Conservation (phyloP, 768 basidiomycete genomes). For the Tulasnella sp. region DNA sequence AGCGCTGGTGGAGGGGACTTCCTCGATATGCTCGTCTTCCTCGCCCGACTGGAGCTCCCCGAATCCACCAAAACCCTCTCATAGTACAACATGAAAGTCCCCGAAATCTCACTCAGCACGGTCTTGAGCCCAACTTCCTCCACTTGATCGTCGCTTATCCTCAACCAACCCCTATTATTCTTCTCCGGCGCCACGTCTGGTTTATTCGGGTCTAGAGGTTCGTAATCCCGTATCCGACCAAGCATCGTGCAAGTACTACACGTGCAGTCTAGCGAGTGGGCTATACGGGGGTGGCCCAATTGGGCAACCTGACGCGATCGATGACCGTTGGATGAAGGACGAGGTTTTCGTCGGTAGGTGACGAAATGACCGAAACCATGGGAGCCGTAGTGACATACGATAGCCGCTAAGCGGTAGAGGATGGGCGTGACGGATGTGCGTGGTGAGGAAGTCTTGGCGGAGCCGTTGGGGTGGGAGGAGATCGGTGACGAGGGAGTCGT, state of each 20-base stretch:
- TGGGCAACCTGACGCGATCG: background rate
- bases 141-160: constrained; percentile 83
- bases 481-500: constrained; percentile 66
- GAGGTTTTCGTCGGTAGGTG: constrained; percentile 81
- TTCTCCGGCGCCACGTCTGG: constrained; percentile 4
- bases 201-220: background rate
- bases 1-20: background rate
- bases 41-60: background rate
- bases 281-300: constrained; percentile 6
- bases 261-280: constrained; percentile 40
- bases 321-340: constrained; percentile 41
- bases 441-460: constrained; percentile 38
- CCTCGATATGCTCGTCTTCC: background rate
- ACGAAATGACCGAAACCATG: constrained; percentile 95
- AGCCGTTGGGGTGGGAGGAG: constrained; percentile 53
- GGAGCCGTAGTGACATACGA: constrained; percentile 89
- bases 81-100: constrained; percentile 90
- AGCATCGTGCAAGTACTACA: constrained; percentile 48
- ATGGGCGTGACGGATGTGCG: constrained; percentile 40
- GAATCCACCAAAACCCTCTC: constrained; percentile 53
- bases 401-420: constrained; percentile 79
- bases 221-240: constrained; percentile 54
- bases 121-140: constrained; percentile 68
- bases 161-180: constrained; percentile 60
- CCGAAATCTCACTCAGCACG: constrained; percentile 69